A percentile compares a stretch with the other conserved stretches of the same genome.
phyloP scores from a whole-genome alignment of 805 yeast species.

The Wickerhamiella hasegawae region DNA sequence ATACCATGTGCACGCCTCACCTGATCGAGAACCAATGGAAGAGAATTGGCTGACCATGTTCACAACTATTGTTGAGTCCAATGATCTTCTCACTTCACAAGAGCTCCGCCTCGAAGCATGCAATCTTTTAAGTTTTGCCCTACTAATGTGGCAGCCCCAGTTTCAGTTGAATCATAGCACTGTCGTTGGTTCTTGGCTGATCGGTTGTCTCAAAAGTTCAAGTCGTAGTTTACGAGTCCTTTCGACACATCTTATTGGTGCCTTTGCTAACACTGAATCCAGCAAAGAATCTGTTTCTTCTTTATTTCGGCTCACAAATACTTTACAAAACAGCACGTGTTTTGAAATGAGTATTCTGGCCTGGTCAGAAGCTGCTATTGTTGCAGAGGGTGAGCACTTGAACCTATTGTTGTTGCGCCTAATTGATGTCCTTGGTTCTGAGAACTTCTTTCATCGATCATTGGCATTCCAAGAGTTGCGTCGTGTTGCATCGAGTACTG shows the following conservation, averaged over 20 bases:
- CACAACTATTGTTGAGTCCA: neutral
- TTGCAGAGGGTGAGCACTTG: constrained; percentile 50
- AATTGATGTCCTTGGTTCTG: constrained; percentile 48
- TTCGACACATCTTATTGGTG: constrained; percentile 2
- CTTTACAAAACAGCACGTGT: neutral
- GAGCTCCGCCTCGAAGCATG: neutral
- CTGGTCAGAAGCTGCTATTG: constrained; percentile 49
- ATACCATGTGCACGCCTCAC: neutral
- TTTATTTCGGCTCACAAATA: neutral
- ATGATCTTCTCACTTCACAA: neutral
- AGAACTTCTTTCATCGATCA: constrained; percentile 48
- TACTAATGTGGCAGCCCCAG: constrained; percentile 2
- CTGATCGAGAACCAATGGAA: neutral
- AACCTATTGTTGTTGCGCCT: constrained; percentile 51
- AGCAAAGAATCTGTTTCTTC: constrained; percentile 4
- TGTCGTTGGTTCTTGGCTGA: constrained; percentile 6
- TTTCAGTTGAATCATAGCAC: constrained; percentile 4
- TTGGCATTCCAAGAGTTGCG: constrained; percentile 51
- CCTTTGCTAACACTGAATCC: neutral
- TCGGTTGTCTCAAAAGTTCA: constrained; percentile 6
- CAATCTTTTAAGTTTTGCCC: constrained; percentile 13
- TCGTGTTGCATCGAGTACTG: constrained; percentile 38
- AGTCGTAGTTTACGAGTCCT: constrained; percentile 1
- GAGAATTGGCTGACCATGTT: neutral
- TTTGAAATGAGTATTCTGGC: constrained; percentile 25